These are phyloP conservation scores for Umbelopsis vinacea DNA, from an alignment of 192 early-diverging fungal species.

Conservation along the genomic window DNA sequence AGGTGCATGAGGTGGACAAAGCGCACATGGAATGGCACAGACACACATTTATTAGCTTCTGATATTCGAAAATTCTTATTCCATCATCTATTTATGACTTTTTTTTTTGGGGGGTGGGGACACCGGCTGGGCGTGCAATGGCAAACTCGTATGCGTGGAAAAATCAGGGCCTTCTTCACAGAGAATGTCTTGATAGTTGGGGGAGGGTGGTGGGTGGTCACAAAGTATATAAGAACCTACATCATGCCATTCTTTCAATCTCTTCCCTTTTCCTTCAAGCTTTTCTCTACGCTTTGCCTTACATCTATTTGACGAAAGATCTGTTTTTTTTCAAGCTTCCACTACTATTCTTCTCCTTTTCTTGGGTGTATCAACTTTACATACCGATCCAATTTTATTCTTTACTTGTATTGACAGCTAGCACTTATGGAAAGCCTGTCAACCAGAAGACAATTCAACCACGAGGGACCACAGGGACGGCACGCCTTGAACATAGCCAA, in stretches of 20 bases:
- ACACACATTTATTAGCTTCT: slow-evolving; percentile 7
- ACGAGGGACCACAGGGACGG: background rate
- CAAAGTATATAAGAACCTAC: background rate
- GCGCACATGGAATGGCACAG: slow-evolving; percentile 15
- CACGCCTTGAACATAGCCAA: background rate
- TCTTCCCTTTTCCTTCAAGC: background rate
- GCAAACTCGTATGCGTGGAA: background rate
- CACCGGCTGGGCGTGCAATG: background rate
- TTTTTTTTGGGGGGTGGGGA: slow-evolving; percentile 1
- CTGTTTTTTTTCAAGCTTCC: background rate
- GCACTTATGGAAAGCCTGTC: background rate
- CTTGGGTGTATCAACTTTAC: no score
- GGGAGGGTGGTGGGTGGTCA: background rate
- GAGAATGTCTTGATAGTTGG: background rate
- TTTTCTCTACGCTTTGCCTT: background rate
- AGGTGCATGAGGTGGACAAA: slow-evolving; percentile 10
- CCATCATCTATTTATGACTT: background rate
- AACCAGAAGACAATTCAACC: background rate
- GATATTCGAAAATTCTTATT: background rate
- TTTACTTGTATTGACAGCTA: background rate
- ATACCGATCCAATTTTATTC: background rate
- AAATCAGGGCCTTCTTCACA: background rate
- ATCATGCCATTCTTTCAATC: background rate
- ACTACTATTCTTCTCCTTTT: background rate
- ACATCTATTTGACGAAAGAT: background rate